Evolutionary conservation across 805 yeast species (phyloP).

Genomic region (Myxozyma nipponensis): DNA sequence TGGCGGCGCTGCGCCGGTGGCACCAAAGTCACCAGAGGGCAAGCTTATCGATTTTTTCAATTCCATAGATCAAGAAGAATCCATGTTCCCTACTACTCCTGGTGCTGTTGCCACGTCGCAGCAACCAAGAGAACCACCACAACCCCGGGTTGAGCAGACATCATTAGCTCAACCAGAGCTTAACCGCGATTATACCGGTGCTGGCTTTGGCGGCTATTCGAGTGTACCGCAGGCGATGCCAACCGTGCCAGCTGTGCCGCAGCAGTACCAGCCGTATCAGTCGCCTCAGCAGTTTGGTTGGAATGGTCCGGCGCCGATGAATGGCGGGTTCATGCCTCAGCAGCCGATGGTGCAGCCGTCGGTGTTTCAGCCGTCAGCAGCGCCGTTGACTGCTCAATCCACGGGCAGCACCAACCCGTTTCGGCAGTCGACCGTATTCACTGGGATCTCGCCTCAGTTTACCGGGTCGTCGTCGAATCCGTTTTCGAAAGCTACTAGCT

Average conservation of each 20-base stretch:
- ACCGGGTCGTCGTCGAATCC: slow-evolving; percentile 12
- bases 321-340: slow-evolving; percentile 31
- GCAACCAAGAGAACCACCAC: slow-evolving; percentile 15
- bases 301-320: slow-evolving; percentile 56
- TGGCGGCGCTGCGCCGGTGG: slow-evolving; percentile 16
- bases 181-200: slow-evolving; percentile 28
- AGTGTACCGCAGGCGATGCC: slow-evolving; percentile 23
- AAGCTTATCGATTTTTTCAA: slow-evolving; percentile 23
- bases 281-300: slow-evolving; percentile 19
- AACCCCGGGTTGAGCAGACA: background rate
- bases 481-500: slow-evolving; percentile 8
- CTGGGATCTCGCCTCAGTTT: slow-evolving; percentile 20
- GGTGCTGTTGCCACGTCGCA: slow-evolving; percentile 17
- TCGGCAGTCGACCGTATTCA: slow-evolving; percentile 16
- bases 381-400: slow-evolving; percentile 12
- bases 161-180: slow-evolving; percentile 9
- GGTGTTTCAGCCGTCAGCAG: slow-evolving; percentile 6
- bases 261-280: slow-evolving; percentile 28
- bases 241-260: slow-evolving; percentile 22
- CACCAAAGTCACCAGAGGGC: slow-evolving; percentile 17
- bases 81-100: slow-evolving; percentile 28
- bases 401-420: slow-evolving; percentile 26
- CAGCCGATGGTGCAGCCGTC: slow-evolving; percentile 16
- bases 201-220: slow-evolving; percentile 31
- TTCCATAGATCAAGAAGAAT: slow-evolving; percentile 26